Evolutionary conservation across 768 basidiomycete species (phyloP), one percentile per base, ranked within the genome.

Genomic region (Tylopilus subfusipes): DNA sequence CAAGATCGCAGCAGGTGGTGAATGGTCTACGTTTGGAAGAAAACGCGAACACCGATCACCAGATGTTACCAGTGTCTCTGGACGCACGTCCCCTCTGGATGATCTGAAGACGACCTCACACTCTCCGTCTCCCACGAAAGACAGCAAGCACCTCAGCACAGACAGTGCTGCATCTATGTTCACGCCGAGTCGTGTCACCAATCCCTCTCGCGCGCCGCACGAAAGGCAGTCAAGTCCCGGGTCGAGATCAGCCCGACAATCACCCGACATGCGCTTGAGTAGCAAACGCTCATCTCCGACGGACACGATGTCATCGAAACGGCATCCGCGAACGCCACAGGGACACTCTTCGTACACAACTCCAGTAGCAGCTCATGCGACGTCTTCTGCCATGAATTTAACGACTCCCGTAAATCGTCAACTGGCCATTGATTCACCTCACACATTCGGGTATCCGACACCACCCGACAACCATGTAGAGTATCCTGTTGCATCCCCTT

Each of bases 391-490:
- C 42, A 56, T 49, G 57, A 60, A 59, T 31, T 45, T 63, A 33
- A 67, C 66, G 50, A 73, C 70, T 4, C 68, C 72, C 53, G 60
- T 46, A 46, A 50, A 61, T 55, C 63, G 49, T 47, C 60, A 66
- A 34, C 46, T 48, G 14, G 55, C 48, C 34, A 54, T 59, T 25
- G 72, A 73, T 58, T 76, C 76, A 22, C 76, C 77, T 11, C 70
- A 62, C 51, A 78, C 77, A 0, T 75, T 76, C 55, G 77, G 77
- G 10, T 54, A 69, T 31, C 69, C 68, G 8, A 74, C 76, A 19
- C 75, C 73, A 4, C 62, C 47, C 56, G 57, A 60, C 47, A 62
- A 60, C 31, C 45, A 54, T 47, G 54, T 59, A 19, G 59, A 55
- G 36, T 59, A 52, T 56, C 57, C 61, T 33, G 57, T 58, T 65